Evolutionary conservation across 2,329 filamentous ascomycete genomes (phyloP), one percentile per base, ranked within the genome.

Genomic region (Aureobasidium sp.): DNA sequence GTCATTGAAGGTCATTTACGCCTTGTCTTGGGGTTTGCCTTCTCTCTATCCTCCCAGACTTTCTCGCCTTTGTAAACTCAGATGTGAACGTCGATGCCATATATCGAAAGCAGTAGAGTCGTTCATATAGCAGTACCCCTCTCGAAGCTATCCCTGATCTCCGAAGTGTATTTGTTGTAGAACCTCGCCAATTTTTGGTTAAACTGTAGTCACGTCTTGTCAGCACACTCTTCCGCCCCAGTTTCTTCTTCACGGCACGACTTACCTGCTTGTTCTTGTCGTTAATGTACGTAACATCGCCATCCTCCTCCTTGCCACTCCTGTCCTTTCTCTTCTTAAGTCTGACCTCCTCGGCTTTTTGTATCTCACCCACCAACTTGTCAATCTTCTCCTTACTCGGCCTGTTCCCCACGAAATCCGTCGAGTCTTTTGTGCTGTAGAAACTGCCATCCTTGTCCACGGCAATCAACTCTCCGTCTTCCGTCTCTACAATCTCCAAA

Each of bases 201-300:
- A 79, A 99, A 99, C 81, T 96, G 91, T 57, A 10, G 15, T 46
- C 15, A 5, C 1, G 0, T 17, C 1, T 4, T 45, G 42, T 61
- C 38, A 61, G 60, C 31, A 27, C 9, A n/a, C 19, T 29, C 23
- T 23, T 43, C 38, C 5, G 10, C 19, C 8, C 11, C 13, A n/a
- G 9, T 5, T 17, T 17, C 37, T 21, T 25, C n/a, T 10, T 40
- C 40, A 10, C 35, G 15, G 23, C 21, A 13, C 11, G 19, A 45
- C 60, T 27, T 29, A 61, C 60, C 60, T 61, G 63, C 81, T 97
- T 97, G 81, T 99, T 99, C 87, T 99, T 96, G 77, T 96, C 91
- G 77, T 99, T 99, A 83, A 99, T 99, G 76, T 96, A 97, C 8
- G 93, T 97, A 68, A 97, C 89, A 74, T 99, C 94, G 29, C 85